phyloP scores from a whole-genome alignment of 1,139 yeast genomes.

The Taiozyma onychis region DNA sequence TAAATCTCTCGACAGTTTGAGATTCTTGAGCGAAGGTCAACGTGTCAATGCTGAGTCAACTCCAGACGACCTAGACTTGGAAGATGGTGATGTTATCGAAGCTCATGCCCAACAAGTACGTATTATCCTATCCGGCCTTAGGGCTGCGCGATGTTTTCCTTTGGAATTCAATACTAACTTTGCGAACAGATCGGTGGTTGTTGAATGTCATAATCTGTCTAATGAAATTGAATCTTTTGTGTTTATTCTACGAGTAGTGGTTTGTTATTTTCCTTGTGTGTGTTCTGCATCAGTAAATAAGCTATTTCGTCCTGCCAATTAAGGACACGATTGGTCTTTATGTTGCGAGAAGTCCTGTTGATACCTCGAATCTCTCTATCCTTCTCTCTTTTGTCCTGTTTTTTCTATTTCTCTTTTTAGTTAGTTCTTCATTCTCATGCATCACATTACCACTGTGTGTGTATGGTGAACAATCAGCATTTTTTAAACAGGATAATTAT shows the following conservation, averaged over 20 bases:
- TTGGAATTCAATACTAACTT: neutral
- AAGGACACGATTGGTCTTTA: too few relatives aligned
- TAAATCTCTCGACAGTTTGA: conserved; percentile 70
- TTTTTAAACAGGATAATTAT: too few relatives aligned
- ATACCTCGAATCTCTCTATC: too few relatives aligned
- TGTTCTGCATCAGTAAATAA: too few relatives aligned
- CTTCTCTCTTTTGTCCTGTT: too few relatives aligned
- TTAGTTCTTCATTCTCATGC: too few relatives aligned
- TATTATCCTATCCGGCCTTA: conserved; percentile 18
- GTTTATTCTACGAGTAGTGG: neutral
- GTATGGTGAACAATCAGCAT: too few relatives aligned
- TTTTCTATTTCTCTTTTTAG: too few relatives aligned
- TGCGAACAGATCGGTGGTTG: conserved; percentile 22
- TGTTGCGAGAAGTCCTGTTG: too few relatives aligned
- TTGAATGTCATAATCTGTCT: neutral
- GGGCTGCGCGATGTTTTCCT: neutral
- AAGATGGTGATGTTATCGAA: conserved; percentile 93
- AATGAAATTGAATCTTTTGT: neutral
- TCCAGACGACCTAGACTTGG: conserved; percentile 87
- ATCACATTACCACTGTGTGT: too few relatives aligned
- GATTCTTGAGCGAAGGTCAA: conserved; percentile 92
- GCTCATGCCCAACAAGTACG: conserved; percentile 97
- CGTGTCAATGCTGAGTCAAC: conserved; percentile 85
- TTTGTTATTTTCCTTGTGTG: neutral
- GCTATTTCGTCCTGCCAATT: too few relatives aligned